Evolutionary conservation across 2,329 filamentous ascomycete species (phyloP).

Genomic region (Exophiala aquamarina): DNA sequence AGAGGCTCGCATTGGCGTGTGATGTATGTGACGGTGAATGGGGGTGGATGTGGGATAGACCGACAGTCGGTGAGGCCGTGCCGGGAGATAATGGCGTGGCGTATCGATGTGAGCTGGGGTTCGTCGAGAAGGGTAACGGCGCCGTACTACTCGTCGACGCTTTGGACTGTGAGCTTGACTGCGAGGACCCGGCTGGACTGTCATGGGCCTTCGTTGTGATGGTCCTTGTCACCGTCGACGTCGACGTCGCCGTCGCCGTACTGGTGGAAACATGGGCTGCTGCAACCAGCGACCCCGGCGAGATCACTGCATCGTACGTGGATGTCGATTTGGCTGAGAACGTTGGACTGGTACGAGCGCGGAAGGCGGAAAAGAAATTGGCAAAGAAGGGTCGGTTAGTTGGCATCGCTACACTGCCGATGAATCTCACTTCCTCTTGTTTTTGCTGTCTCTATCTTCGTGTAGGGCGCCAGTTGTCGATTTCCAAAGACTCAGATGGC

Average conservation of each 20-base stretch:
- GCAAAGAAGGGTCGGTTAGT: constrained; percentile 67
- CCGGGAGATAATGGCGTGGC: constrained; percentile 24
- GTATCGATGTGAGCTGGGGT: constrained; percentile 19
- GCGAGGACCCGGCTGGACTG: constrained; percentile 24
- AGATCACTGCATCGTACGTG: constrained; percentile 32
- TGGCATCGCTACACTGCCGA: constrained; percentile 47
- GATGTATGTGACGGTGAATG: constrained; percentile 22
- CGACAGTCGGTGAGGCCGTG: constrained; percentile 23
- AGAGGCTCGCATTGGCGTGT: constrained; percentile 34
- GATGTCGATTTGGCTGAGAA: constrained; percentile 56
- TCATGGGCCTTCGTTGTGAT: constrained; percentile 47
- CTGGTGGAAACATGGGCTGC: constrained; percentile 38
- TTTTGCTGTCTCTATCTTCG: no score
- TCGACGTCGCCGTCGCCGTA: constrained; percentile 39
- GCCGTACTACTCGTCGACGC: constrained; percentile 36
- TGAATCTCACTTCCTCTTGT: no score
- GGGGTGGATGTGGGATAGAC: constrained; percentile 33
- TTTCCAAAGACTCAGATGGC: no score
- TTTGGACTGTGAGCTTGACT: constrained; percentile 37
- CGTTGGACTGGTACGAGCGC: constrained; percentile 56
- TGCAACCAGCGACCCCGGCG: constrained; percentile 33
- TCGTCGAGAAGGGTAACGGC: constrained; percentile 20
- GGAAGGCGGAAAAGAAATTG: constrained; percentile 67
- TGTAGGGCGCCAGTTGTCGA: no score
- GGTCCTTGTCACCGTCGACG: constrained; percentile 40